phyloP scores from a whole-genome alignment of 495 filamentous ascomycete species.

The Sporormia fimetaria region DNA sequence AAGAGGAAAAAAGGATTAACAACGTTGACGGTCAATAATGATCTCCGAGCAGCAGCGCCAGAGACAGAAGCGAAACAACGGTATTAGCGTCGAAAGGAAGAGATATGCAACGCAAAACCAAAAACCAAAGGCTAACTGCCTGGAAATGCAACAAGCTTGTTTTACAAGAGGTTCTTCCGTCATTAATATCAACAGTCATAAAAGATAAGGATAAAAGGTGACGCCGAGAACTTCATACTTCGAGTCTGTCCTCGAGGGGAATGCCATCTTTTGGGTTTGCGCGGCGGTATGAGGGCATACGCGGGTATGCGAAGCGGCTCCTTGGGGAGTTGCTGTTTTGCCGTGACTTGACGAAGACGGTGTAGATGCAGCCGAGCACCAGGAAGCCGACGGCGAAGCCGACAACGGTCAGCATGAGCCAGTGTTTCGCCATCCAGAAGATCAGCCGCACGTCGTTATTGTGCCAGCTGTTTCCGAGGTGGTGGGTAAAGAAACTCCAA shows the following conservation, averaged over 20 bases:
- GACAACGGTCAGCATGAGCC: slow-evolving; percentile 55
- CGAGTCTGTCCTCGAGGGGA: slow-evolving; percentile 27
- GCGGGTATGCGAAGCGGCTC: slow-evolving; percentile 6
- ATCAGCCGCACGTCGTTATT: slow-evolving; percentile 61
- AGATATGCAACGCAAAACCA: too few relatives aligned
- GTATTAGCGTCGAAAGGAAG: neutral
- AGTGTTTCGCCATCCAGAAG: slow-evolving; percentile 73
- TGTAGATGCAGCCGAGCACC: slow-evolving; percentile 48
- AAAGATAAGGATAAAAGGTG: neutral
- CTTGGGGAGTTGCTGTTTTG: slow-evolving; percentile 12
- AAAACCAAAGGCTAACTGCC: neutral
- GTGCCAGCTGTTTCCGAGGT: slow-evolving; percentile 68
- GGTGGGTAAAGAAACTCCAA: slow-evolving; percentile 71
- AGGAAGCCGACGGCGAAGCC: slow-evolving; percentile 51
- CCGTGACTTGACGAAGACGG: slow-evolving; percentile 25
- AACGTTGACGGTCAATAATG: neutral
- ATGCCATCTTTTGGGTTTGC: slow-evolving; percentile 27
- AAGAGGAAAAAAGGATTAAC: neutral
- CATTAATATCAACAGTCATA: slow-evolving; percentile 22
- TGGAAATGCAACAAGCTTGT: slow-evolving; percentile 14
- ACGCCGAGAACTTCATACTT: slow-evolving; percentile 18
- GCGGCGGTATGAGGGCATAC: slow-evolving; percentile 28
- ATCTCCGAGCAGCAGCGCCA: slow-evolving; percentile 2
- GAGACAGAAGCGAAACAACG: too few relatives aligned
- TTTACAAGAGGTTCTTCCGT: slow-evolving; percentile 14